A percentile compares a stretch with the other conserved stretches of the same genome.
These are phyloP conservation scores for Trametes punicea DNA, from an alignment of 768 basidiomycete genomes.

Conservation along the genomic window DNA sequence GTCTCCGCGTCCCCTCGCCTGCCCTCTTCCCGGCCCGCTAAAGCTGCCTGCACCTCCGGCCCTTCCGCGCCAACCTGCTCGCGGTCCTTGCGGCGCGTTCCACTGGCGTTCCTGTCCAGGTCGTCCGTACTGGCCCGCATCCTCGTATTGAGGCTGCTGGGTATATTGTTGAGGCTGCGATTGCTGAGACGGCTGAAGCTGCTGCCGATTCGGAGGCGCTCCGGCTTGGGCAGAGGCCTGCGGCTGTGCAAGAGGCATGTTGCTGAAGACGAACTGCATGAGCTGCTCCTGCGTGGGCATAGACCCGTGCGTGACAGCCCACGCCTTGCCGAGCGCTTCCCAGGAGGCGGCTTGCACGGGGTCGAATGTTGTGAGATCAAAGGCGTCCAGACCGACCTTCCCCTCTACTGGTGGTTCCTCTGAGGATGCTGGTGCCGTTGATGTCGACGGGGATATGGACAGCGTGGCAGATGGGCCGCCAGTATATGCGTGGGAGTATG, in stretches of 20 bases:
- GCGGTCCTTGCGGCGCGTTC: background rate
- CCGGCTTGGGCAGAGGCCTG: background rate
- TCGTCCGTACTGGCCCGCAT: background rate
- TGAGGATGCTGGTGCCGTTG: background rate
- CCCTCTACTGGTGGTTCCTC: background rate
- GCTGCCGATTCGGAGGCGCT: background rate
- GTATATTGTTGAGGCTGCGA: background rate
- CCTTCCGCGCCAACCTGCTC: conserved; percentile 24
- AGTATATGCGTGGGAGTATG: background rate
- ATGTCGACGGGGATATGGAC: conserved; percentile 7
- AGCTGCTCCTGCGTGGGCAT: conserved; percentile 71
- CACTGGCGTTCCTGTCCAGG: background rate
- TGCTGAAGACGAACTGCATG: conserved; percentile 61
- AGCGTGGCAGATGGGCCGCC: background rate
- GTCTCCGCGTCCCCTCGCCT: conserved; percentile 29
- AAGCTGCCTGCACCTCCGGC: background rate
- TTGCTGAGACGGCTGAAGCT: background rate
- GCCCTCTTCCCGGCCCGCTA: conserved; percentile 11
- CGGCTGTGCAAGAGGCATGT: background rate
- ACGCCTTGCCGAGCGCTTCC: conserved; percentile 78
- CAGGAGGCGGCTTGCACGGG: conserved; percentile 70
- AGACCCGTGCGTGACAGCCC: conserved; percentile 65
- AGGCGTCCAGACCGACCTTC: conserved; percentile 53
- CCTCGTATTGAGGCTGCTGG: background rate
- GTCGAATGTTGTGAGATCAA: conserved; percentile 73